Evolutionary conservation across 176 grass and related monocot genomes (phyloP).

Genomic region (Sorghum bicolor): Sorghum_bicolor_NCBIv3 NC_012873.2:53674001-53674500

Average conservation of each 20-base stretch:
- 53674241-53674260: neutral
- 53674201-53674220: neutral
- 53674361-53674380: neutral
- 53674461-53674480: neutral
- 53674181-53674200: conserved; percentile 39
- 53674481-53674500: neutral
- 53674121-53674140: neutral
- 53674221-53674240: neutral
- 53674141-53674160: neutral
- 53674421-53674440: conserved; percentile 31
- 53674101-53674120: neutral
- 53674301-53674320: neutral
- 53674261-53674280: neutral
- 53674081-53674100: neutral
- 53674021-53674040: neutral
- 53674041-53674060: neutral
- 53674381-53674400: neutral
- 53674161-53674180: neutral
- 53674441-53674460: neutral
- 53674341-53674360: neutral
- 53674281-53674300: neutral
- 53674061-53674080: neutral
- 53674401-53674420: conserved; percentile 44
- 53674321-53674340: conserved; percentile 11
- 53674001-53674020: neutral